Conservation (phyloP, 306 rosid genomes). For the Acacia acuminata region DNA sequence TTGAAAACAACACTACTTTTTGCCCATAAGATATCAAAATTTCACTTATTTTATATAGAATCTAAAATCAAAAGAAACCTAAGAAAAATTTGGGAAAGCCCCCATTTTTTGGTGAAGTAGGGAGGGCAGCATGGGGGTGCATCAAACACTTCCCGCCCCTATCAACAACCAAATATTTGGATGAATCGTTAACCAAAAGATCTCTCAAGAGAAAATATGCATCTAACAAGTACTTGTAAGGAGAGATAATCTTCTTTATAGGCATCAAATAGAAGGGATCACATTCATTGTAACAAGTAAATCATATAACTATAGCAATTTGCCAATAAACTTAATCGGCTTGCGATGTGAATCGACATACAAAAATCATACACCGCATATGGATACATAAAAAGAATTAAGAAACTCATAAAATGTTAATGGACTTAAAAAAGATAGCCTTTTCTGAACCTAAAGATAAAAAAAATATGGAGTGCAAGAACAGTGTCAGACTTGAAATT, state of each 20-base stretch:
- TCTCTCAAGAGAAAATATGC: neutral
- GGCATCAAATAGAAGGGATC: neutral
- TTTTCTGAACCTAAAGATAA: neutral
- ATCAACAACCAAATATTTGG: too few species aligned
- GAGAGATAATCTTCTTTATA: neutral
- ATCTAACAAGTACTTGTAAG: neutral
- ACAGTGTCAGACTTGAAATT: neutral
- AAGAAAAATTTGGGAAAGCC: too few species aligned
- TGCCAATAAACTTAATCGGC: neutral
- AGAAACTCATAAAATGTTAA: neutral
- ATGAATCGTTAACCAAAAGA: too few species aligned
- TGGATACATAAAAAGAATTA: neutral
- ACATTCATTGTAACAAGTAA: neutral
- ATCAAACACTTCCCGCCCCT: too few species aligned
- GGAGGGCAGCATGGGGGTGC: too few species aligned
- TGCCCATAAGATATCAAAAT: too few species aligned
- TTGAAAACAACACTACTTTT: too few species aligned
- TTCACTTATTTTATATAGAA: too few species aligned
- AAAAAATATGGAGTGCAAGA: neutral
- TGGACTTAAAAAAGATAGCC: neutral
- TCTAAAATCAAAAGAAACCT: too few species aligned
- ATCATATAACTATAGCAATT: neutral
- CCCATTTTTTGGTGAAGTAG: too few species aligned
- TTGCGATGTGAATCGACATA: neutral
- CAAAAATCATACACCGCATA: neutral